These are phyloP conservation scores for Aschersonia sp. DNA, from an alignment of 2,329 filamentous ascomycete species.

Conservation along the genomic window DNA sequence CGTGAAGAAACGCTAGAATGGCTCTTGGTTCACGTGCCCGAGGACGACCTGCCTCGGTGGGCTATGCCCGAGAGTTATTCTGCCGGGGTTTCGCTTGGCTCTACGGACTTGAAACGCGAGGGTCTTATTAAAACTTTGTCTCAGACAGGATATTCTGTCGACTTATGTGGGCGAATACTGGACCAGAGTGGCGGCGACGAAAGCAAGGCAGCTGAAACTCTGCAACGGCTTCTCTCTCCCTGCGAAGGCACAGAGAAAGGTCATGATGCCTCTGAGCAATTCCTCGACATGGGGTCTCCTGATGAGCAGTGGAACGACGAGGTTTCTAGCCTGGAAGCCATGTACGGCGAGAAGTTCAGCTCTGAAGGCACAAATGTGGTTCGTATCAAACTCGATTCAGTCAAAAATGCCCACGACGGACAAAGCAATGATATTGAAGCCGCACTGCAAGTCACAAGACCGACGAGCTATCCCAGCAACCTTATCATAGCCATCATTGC, in stretches of 20 bases:
- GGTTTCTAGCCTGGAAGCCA: constrained; percentile 67
- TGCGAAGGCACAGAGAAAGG: constrained; percentile 5
- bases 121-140: constrained; percentile 70
- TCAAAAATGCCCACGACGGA: constrained; percentile 38
- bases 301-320: constrained; percentile 74
- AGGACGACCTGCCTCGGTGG: constrained; percentile 91
- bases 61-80: constrained; percentile 84
- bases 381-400: constrained; percentile 49
- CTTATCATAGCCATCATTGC: constrained; percentile 56
- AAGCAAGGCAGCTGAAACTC: constrained; percentile 57
- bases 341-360: constrained; percentile 63
- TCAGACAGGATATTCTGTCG: constrained; percentile 69
- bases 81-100: constrained; percentile 76
- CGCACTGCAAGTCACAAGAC: constrained; percentile 52
- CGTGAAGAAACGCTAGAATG: constrained; percentile 88
- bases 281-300: constrained; percentile 33
- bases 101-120: constrained; percentile 68
- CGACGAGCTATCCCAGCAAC: constrained; percentile 57
- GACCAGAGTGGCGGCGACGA: constrained; percentile 61
- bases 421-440: constrained; percentile 35
- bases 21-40: constrained; percentile 91
- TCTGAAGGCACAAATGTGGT: constrained; percentile 49
- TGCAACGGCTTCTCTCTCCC: constrained; percentile 44
- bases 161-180: constrained; percentile 68
- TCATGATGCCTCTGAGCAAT: constrained; percentile 20